These are phyloP conservation scores for Ensete ventricosum DNA, from an alignment of 176 grass and related monocot genomes.

Conservation along the genomic window DNA sequence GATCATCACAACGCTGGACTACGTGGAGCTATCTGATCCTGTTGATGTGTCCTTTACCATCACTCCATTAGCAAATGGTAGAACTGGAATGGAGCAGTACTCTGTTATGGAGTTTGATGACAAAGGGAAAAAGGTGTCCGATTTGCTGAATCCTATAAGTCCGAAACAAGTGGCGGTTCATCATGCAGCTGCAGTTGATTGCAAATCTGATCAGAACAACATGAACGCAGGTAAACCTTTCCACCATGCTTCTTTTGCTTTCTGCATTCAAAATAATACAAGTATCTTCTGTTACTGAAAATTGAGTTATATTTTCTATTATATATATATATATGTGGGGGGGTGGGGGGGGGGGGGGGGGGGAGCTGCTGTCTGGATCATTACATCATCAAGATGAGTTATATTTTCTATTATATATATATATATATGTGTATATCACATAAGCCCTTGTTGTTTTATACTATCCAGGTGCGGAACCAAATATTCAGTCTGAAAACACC, in stretches of 20 bases:
- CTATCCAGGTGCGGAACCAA: background rate
- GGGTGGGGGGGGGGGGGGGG: too few relatives aligned
- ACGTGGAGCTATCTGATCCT: conserved; percentile 60
- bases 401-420: background rate
- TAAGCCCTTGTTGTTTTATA: background rate
- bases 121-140: conserved; percentile 26
- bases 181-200: conserved; percentile 6
- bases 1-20: conserved; percentile 58
- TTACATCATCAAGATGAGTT: background rate
- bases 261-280: background rate
- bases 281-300: background rate
- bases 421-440: background rate
- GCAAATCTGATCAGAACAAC: background rate
- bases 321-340: background rate
- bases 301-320: background rate
- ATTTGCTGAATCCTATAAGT: conserved; percentile 24
- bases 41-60: conserved; percentile 86
- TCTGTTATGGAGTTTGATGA: conserved; percentile 30
- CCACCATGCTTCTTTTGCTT: background rate
- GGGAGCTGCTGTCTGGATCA: background rate
- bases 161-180: conserved; percentile 37
- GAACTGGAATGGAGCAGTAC: conserved; percentile 29
- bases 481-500: background rate
- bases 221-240: background rate
- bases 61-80: conserved; percentile 64